These are phyloP conservation scores for Millerozyma acaciae DNA, from an alignment of 805 yeast species.

Conservation along the genomic window DNA sequence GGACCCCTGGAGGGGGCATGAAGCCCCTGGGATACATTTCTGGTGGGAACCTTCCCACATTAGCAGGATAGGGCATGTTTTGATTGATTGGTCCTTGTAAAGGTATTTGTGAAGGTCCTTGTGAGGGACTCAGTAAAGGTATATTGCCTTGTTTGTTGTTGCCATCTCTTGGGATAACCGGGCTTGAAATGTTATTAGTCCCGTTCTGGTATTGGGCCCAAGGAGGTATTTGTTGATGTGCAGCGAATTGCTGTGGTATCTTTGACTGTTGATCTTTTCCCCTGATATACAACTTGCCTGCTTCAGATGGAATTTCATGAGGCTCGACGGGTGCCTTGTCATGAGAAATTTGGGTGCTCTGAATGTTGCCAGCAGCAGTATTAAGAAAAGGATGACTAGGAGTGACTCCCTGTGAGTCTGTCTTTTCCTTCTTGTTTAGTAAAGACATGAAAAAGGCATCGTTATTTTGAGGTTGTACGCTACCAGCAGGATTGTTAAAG, in stretches of 20 bases:
- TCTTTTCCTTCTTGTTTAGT: conserved; percentile 29
- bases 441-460: conserved; percentile 48
- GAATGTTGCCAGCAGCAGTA: too few relatives aligned
- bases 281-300: too few relatives aligned
- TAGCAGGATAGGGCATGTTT: conserved; percentile 10
- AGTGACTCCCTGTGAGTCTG: neutral
- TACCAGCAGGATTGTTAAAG: too few relatives aligned
- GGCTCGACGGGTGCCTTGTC: too few relatives aligned
- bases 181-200: conserved; percentile 10
- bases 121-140: neutral
- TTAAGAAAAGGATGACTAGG: neutral
- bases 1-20: conserved; percentile 21
- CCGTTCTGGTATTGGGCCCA: conserved; percentile 27
- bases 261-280: too few relatives aligned
- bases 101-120: neutral
- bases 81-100: conserved; percentile 10
- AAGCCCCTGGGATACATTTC: conserved; percentile 35
- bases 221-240: conserved; percentile 23
- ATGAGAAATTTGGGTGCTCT: too few relatives aligned
- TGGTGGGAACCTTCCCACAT: conserved; percentile 10
- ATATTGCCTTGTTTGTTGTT: too few relatives aligned
- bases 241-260: too few relatives aligned
- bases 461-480: conserved; percentile 21
- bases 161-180: conserved; percentile 5
- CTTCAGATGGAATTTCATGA: too few relatives aligned